Evolutionary conservation across 495 filamentous ascomycete genomes (phyloP).

Genomic region (Penicillium crystallinum): DNA sequence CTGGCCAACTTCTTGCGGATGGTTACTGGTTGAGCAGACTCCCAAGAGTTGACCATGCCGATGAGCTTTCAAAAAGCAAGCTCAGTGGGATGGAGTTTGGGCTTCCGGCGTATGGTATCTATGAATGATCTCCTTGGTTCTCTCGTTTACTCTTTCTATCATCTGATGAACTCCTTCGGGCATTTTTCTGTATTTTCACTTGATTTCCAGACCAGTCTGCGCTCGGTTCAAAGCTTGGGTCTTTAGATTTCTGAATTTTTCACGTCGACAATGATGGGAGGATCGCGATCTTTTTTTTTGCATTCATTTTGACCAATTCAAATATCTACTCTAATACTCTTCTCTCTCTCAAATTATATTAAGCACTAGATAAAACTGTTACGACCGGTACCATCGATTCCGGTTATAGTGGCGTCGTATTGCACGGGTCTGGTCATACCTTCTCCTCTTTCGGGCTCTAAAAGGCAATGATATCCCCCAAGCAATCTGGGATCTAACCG

Average conservation of each 20-base stretch:
- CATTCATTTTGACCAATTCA: neutral
- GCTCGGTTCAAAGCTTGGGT: neutral
- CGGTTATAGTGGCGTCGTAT: neutral
- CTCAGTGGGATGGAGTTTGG: slow-evolving; percentile 1
- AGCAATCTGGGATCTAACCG: neutral
- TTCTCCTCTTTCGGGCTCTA: neutral
- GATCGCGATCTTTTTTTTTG: slow-evolving; percentile 1
- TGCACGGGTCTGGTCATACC: neutral
- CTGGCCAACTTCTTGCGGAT: slow-evolving; percentile 3
- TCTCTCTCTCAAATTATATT: neutral
- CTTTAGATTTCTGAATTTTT: neutral
- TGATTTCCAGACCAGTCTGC: neutral
- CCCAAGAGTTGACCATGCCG: slow-evolving; percentile 4
- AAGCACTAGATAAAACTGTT: neutral
- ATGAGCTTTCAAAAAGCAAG: slow-evolving; percentile 10
- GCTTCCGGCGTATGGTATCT: neutral
- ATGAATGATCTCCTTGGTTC: neutral
- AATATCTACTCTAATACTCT: neutral
- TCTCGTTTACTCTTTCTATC: neutral
- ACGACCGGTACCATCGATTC: too few species aligned
- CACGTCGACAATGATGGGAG: neutral
- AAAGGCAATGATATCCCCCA: neutral
- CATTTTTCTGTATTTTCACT: neutral
- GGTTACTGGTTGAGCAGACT: slow-evolving; percentile 3
- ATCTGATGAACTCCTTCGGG: neutral